A percentile compares a stretch with the other conserved stretches of the same genome.
Conservation (phyloP, 2,329 filamentous ascomycete species). For the Penicillium polonicum region DNA sequence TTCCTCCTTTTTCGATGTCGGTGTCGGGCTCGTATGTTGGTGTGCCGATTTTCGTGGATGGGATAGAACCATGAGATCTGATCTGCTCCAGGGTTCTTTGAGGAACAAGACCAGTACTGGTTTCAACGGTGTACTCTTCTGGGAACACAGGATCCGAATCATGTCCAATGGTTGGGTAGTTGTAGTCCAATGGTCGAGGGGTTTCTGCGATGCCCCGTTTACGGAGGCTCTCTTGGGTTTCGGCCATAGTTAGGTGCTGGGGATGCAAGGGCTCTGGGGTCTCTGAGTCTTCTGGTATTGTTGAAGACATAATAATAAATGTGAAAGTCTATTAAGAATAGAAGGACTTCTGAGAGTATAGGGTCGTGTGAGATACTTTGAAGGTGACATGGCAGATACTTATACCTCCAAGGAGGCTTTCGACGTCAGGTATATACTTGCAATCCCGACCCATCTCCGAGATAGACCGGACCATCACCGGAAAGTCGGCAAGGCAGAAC, state of each 20-base stretch:
- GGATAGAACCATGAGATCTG: conserved; percentile 16
- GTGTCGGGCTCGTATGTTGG: conserved; percentile 3
- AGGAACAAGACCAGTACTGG: conserved; percentile 23
- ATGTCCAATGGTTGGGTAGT: conserved; percentile 32
- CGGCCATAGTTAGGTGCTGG: conserved; percentile 1
- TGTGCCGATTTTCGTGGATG: conserved; percentile 4
- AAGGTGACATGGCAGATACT: conserved; percentile 3
- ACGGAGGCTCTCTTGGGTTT: conserved; percentile 27
- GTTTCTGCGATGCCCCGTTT: conserved; percentile 25
- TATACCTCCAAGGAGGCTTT: conserved; percentile 9
- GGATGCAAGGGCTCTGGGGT: neutral
- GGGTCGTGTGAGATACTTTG: neutral
- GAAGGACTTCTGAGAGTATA: neutral
- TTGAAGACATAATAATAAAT: conserved; percentile 8
- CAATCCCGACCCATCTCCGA: conserved; percentile 22
- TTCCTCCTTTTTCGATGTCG: conserved; percentile 30
- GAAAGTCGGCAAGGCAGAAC: neutral
- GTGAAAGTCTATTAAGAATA: neutral
- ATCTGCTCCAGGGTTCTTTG: conserved; percentile 19
- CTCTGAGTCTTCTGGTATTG: conserved; percentile 10
- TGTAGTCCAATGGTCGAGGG: conserved; percentile 26
- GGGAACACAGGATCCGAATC: conserved; percentile 22
- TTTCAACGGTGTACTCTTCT: conserved; percentile 25
- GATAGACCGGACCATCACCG: conserved; percentile 7
- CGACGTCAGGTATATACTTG: neutral